A percentile compares a stretch with the other conserved stretches of the same genome.
Evolutionary conservation across 176 grass and related monocot species (phyloP).

Genomic region (Otatea glauca): DNA sequence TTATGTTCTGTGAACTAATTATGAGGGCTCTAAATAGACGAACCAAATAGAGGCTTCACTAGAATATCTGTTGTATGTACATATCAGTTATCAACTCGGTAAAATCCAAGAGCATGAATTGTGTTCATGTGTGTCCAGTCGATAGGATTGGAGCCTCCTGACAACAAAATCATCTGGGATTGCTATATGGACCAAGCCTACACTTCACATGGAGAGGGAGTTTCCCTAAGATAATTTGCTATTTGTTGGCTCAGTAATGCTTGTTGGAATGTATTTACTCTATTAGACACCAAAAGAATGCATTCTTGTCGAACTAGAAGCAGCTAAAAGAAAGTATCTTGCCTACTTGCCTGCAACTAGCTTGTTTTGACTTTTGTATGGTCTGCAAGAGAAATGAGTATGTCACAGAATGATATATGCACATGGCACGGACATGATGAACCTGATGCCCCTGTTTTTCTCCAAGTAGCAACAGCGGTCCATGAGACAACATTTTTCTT

Average conservation of each 20-base stretch:
- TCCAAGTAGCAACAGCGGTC: conserved; percentile 45
- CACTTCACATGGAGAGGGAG: neutral
- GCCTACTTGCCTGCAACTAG: neutral
- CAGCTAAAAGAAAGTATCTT: neutral
- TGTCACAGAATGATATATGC: conserved; percentile 20
- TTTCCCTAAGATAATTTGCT: neutral
- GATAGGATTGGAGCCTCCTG: neutral
- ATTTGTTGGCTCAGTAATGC: neutral
- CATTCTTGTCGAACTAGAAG: neutral
- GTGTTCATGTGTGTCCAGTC: neutral
- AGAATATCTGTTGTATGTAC: no score
- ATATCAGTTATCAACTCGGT: neutral
- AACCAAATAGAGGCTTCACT: neutral
- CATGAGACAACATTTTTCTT: conserved; percentile 20
- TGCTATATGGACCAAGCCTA: neutral
- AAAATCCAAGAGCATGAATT: neutral
- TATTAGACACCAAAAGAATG: neutral
- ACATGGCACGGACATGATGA: conserved; percentile 37
- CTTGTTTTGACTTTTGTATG: conserved; percentile 11
- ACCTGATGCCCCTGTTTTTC: conserved; percentile 50
- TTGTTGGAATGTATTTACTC: neutral
- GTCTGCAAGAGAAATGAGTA: conserved; percentile 2
- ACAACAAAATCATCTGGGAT: neutral
- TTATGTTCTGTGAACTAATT: neutral
- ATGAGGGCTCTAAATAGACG: neutral